A percentile compares a stretch with the other conserved stretches of the same genome.
Conservation (phyloP, 306 rosid species). For the Cucurbita pepo region DNA sequence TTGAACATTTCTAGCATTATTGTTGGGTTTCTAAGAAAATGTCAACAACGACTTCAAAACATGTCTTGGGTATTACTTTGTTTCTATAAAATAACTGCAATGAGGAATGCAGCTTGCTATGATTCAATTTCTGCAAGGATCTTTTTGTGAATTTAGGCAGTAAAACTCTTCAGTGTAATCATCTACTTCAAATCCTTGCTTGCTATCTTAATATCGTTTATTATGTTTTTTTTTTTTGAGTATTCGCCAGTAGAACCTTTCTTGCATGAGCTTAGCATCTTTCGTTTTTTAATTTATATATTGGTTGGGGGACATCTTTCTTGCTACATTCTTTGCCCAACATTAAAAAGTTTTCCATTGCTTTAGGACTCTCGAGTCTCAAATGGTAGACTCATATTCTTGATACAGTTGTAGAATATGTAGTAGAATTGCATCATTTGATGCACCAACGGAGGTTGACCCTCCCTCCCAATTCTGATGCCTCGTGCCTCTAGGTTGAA, state of each 20-base stretch:
- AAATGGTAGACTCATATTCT: not conserved
- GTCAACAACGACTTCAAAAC: not conserved
- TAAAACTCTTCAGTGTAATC: not conserved
- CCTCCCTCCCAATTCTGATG: not conserved
- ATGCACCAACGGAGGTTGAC: not conserved
- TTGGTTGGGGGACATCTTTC: not conserved
- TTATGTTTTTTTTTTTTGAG: not conserved
- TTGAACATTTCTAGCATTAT: not conserved
- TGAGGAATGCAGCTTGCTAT: not conserved
- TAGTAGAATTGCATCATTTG: not conserved
- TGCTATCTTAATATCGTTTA: not conserved
- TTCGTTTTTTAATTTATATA: not conserved
- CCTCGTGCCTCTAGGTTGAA: not conserved
- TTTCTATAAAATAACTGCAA: not conserved
- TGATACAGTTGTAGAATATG: not conserved
- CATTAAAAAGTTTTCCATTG: not conserved
- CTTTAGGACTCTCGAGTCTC: not conserved
- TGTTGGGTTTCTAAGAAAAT: constrained; percentile 1
- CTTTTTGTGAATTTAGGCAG: not conserved
- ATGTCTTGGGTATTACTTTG: not conserved
- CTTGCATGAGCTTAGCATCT: not conserved
- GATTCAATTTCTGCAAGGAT: not conserved
- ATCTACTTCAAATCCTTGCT: not conserved
- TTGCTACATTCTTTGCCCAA: not conserved
- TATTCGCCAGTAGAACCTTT: not conserved